Evolutionary conservation across 1,284 basidiomycete species (phyloP).

Genomic region (Tylopilus sp.): DNA sequence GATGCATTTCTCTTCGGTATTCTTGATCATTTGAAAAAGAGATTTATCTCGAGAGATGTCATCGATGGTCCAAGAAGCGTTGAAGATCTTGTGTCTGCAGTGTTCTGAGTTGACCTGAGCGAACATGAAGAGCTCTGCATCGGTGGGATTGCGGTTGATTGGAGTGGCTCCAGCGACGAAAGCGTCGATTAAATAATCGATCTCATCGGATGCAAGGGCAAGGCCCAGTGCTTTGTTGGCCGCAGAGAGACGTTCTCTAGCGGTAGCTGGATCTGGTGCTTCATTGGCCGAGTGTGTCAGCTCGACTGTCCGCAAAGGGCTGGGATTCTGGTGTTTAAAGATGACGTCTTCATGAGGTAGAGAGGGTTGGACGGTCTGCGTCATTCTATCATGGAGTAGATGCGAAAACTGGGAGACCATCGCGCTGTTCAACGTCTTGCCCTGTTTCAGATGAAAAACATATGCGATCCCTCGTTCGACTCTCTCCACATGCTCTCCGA

Average conservation of each 20-base stretch:
- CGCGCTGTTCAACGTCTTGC: constrained; percentile 41
- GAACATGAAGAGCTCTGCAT: constrained; percentile 99
- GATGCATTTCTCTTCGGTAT: constrained; percentile 83
- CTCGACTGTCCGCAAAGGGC: constrained; percentile 71
- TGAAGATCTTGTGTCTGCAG: constrained; percentile 99
- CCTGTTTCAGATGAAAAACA: constrained; percentile 55
- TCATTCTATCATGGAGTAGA: constrained; percentile 94
- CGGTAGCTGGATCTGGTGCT: constrained; percentile 31
- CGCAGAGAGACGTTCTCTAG: constrained; percentile 60
- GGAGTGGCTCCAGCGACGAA: constrained; percentile 71
- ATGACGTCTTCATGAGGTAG: constrained; percentile 62
- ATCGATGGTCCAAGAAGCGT: constrained; percentile 94
- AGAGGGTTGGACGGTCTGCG: constrained; percentile 68
- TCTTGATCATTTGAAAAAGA: constrained; percentile 97
- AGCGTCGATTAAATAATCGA: constrained; percentile 89
- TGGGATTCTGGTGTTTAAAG: constrained; percentile 71
- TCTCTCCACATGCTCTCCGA: constrained; percentile 69
- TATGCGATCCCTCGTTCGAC: constrained; percentile 85
- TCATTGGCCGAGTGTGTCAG: constrained; percentile 41
- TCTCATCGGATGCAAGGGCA: constrained; percentile 87
- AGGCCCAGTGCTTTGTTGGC: constrained; percentile 90
- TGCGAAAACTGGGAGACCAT: constrained; percentile 56
- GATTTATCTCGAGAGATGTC: constrained; percentile 67
- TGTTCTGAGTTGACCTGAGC: constrained; percentile 99
- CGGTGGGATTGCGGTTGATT: constrained; percentile 82